phyloP scores from a whole-genome alignment of 352 stramenopile species.

The Thalassiosira livingstoniorum region DNA sequence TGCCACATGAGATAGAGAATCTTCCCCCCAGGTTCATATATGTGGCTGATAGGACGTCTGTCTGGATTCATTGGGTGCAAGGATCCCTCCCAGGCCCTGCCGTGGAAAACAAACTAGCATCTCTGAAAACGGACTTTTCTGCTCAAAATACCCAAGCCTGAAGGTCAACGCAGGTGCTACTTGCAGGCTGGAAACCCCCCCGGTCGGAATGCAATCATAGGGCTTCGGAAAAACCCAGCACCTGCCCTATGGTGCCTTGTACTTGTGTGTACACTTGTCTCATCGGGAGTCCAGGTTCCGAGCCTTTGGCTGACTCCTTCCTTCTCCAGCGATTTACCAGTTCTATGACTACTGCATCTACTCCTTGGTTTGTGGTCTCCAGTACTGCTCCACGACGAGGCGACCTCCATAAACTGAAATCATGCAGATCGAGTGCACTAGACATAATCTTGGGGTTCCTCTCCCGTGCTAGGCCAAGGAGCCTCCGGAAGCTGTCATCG shows the following conservation, averaged over 20 bases:
- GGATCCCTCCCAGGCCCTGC: too few relatives aligned
- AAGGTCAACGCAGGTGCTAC: too few relatives aligned
- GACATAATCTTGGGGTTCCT: background rate
- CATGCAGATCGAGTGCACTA: background rate
- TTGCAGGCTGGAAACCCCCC: too few relatives aligned
- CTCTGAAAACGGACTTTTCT: too few relatives aligned
- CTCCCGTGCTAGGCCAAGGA: background rate
- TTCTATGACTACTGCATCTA: conserved; percentile 11
- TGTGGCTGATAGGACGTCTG: too few relatives aligned
- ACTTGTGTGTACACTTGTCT: conserved; percentile 40
- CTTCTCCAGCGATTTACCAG: conserved; percentile 29
- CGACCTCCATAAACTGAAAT: conserved; percentile 36
- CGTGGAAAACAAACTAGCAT: too few relatives aligned
- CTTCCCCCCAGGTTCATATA: too few relatives aligned
- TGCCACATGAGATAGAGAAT: too few relatives aligned
- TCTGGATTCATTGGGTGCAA: too few relatives aligned
- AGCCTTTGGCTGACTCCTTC: conserved; percentile 15
- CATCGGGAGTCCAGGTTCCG: conserved; percentile 30
- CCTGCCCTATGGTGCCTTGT: background rate
- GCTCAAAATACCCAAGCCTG: too few relatives aligned
- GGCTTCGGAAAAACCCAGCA: conserved; percentile 4
- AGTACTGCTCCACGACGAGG: conserved; percentile 7
- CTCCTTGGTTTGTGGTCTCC: background rate
- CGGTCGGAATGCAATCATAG: background rate
- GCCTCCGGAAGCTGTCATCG: conserved; percentile 6